Base-by-base conservation (phyloP, 2,329 filamentous ascomycete genomes). In the Arachnomyces sp. region DNA sequence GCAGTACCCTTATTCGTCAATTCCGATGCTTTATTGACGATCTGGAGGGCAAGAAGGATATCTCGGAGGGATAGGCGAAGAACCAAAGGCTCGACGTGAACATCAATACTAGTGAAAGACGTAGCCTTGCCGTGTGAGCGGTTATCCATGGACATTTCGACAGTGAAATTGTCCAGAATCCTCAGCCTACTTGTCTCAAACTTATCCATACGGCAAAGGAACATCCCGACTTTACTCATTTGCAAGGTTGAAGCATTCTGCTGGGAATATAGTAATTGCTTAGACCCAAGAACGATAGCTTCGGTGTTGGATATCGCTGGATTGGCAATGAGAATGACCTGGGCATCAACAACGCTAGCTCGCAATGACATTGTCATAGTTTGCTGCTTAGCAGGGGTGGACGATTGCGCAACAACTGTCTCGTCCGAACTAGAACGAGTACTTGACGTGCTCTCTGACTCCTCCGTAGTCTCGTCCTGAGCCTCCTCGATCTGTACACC, bases 151-250 rank as follows among this genome's bases (percentile, higher is more conserved):
- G 86, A 92, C 52, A 94, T 73, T 47, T 92, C 84, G 7, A 96
- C 71, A 2, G 88, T 94, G 59, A 98, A 98, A 61, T 98, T 89
- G 57, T 99, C 93, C 25, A 99, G 77, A 45, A 99, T 94, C 13
- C 92, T 81, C 34, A 98, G 73, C 29, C 87, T 79, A 31, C 82
- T 89, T 3, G 84, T 88, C 51, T 98, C 90, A 51, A 96, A 96
- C 47, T 81, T 85, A 61, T 99, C 93, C 92, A 99, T 98, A 9
- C 92, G 84, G 58, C 93, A 98, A 25, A 98, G 65, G 60, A 95
- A 99, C 92, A 99, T 98, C 51, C 92, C 92, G 39, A 96, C 77
- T 56, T 96, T 82, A 6, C 87, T 89, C 2, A 98, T 79, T 57
- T 98, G 90, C 56, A 99, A 75, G 1, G 92, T 95, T 51, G 93